phyloP scores from a whole-genome alignment of 2,329 filamentous ascomycete genomes.

The Claviceps citrina region DNA sequence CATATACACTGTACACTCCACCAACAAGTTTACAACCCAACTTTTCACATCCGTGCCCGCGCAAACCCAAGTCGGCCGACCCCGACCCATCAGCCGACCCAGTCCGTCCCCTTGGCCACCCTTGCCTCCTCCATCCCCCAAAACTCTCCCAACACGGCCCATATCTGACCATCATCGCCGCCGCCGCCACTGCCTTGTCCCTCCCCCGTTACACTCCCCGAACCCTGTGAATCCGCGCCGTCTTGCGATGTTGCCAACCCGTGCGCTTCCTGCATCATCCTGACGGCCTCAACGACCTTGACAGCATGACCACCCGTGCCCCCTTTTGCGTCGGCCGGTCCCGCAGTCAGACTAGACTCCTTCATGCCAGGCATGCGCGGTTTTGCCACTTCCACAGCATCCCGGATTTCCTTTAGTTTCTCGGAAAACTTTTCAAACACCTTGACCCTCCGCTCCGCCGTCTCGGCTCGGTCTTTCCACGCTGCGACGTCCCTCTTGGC shows the following conservation, averaged over 20 bases:
- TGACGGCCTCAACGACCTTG: background rate
- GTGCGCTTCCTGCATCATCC: background rate
- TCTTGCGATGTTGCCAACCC: constrained; percentile 1
- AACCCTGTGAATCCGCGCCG: background rate
- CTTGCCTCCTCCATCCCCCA: constrained; percentile 12
- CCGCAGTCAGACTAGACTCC: too few species aligned
- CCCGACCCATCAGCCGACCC: background rate
- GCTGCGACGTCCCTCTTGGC: constrained; percentile 18
- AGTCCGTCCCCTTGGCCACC: background rate
- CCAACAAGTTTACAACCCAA: too few species aligned
- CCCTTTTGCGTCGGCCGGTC: background rate
- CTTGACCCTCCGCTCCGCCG: constrained; percentile 36
- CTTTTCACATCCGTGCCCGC: too few species aligned
- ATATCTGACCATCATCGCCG: constrained; percentile 14
- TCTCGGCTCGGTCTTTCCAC: constrained; percentile 41
- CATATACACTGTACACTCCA: too few species aligned
- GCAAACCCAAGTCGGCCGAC: too few species aligned
- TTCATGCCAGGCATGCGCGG: background rate
- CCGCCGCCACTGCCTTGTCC: background rate
- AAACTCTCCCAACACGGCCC: constrained; percentile 18
- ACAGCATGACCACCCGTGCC: background rate
- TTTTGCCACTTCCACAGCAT: constrained; percentile 3
- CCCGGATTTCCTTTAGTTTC: constrained; percentile 18
- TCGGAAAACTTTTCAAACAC: constrained; percentile 30
- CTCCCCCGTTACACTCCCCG: background rate